These are phyloP conservation scores for Lasiosphaeris hirsuta DNA, from an alignment of 495 filamentous ascomycete genomes.

Conservation along the genomic window DNA sequence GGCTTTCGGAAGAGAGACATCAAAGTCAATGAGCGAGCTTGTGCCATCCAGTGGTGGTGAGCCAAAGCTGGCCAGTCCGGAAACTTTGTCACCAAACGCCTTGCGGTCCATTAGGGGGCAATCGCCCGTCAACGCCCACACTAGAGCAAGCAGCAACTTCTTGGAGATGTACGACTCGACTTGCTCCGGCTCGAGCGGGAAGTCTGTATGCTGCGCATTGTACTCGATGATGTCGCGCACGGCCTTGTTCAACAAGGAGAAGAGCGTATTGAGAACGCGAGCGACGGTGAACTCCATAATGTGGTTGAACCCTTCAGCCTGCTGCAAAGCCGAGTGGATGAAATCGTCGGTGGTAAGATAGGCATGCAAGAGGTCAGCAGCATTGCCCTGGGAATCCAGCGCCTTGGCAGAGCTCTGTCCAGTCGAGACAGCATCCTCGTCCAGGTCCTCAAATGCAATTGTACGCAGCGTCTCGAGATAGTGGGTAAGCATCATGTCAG, in stretches of 20 bases:
- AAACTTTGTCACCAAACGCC: conserved; percentile 77
- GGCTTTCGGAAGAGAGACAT: conserved; percentile 78
- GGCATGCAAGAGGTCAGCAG: conserved; percentile 71
- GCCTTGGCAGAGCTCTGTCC: conserved; percentile 76
- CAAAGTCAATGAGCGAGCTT: conserved; percentile 89
- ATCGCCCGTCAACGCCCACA: conserved; percentile 94
- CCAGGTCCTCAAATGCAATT: conserved; percentile 85
- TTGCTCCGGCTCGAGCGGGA: conserved; percentile 84
- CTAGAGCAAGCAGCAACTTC: conserved; percentile 83
- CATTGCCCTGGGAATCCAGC: conserved; percentile 68
- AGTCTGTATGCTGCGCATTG: conserved; percentile 89
- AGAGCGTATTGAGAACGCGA: conserved; percentile 86
- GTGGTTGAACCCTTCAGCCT: conserved; percentile 77
- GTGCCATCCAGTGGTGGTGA: conserved; percentile 70
- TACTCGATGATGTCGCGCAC: conserved; percentile 92
- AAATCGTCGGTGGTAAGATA: conserved; percentile 75
- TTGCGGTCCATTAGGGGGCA: conserved; percentile 88
- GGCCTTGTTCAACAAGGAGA: conserved; percentile 90
- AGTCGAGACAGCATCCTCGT: conserved; percentile 80
- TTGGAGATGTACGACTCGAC: conserved; percentile 86
- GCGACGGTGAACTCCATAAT: conserved; percentile 97
- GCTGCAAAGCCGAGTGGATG: conserved; percentile 67
- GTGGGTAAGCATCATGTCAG: conserved; percentile 86
- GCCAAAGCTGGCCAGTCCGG: conserved; percentile 76
- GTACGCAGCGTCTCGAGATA: conserved; percentile 81